phyloP scores from a whole-genome alignment of 192 early-diverging fungal species.

The Helicostylum pulchrum region DNA sequence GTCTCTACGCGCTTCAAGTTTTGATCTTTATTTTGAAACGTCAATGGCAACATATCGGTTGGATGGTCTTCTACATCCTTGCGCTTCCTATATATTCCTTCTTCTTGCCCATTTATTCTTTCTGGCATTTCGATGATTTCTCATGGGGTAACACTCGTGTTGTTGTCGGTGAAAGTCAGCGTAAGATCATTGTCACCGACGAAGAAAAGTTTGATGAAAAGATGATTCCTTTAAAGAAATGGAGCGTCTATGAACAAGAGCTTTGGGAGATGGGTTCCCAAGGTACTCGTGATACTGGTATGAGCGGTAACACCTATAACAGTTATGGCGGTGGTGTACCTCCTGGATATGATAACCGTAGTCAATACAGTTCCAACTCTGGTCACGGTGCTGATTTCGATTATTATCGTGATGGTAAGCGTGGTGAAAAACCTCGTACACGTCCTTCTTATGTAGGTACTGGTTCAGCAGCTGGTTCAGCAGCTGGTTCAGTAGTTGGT shows the following conservation, averaged over 20 bases:
- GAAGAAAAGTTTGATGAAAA: constrained; percentile 85
- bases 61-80: constrained; percentile 86
- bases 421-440: constrained; percentile 8
- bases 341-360: constrained; percentile 1
- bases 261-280: constrained; percentile 61
- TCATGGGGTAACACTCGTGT: constrained; percentile 96
- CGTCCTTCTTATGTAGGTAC: background rate
- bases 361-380: background rate
- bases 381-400: constrained; percentile 25
- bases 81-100: constrained; percentile 88
- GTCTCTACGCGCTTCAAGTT: constrained; percentile 86
- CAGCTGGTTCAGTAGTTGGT: constrained; percentile 13
- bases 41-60: constrained; percentile 80
- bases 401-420: constrained; percentile 30
- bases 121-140: constrained; percentile 99
- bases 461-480: background rate
- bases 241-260: constrained; percentile 84
- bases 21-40: constrained; percentile 78
- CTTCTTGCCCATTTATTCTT: constrained; percentile 90
- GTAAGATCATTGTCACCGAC: constrained; percentile 60
- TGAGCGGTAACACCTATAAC: constrained; percentile 32
- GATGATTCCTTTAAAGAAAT: constrained; percentile 81
- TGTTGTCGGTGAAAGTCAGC: constrained; percentile 67
- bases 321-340: background rate
- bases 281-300: constrained; percentile 42